Evolutionary conservation across 768 basidiomycete species (phyloP), one percentile per base, ranked within the genome.

Genomic region (Rhodotorula taiwanensis): DNA sequence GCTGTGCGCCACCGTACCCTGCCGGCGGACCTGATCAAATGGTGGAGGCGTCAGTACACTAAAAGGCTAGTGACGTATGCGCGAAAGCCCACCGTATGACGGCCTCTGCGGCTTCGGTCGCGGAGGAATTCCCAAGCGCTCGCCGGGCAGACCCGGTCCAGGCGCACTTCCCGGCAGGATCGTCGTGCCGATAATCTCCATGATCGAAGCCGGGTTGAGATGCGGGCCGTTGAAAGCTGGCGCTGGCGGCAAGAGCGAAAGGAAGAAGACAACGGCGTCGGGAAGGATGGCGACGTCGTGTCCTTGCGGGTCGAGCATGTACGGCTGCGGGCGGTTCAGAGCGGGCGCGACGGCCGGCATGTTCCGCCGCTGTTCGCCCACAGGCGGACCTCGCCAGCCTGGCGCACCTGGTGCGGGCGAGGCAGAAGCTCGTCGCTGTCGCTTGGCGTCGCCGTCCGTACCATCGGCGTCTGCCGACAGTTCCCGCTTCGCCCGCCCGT

Each of bases 241-340:
- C 8, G 86, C 78, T 44, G 81, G 76, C 9, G 93, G 93, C 53
- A 98, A 76, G 66, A 84, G 83, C 31, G 85, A 84, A 39, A 95
- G 79, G 76, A 97, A 94, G 84, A 85, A 87, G n/a, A 83, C 81
- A 21, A 94, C 70, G 1, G 75, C 70, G 48, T 72, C 74, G 27
- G 78, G 78, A 36, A 91, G 81, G 44, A 69, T 60, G 20, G 60
- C 67, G 39, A 69, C 51, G 57, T 62, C 52, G 53, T 58, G 55
- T 2, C 76, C 75, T 13, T 67, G 68, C 25, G 71, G 61, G 70
- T 76, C 75, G 63, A 64, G 78, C 74, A 52, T 82, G 81, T 52
- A 85, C 70, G n/a, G 76, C 71, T 28, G 71, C 67, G 67, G 64
- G 61, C 51, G 67, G 62, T 51, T 52, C 20, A 75, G 76, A 33